Conservation (phyloP, 305 asterid species). For the Fraxinus floribunda region DNA sequence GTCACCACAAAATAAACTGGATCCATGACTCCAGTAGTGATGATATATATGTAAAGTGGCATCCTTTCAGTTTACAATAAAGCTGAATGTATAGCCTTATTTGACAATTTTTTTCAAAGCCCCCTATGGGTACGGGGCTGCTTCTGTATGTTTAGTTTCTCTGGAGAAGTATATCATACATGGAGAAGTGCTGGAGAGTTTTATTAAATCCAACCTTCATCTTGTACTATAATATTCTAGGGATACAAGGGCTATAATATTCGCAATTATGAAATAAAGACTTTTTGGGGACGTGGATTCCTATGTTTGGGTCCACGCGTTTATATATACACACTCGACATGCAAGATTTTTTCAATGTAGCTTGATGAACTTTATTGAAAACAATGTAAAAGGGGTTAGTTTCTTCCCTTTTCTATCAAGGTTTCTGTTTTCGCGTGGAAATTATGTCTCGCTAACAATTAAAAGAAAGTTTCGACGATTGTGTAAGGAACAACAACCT, state of each 20-base stretch:
- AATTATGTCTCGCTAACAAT: too few species aligned
- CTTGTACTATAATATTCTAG: neutral
- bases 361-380: too few species aligned
- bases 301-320: neutral
- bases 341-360: too few species aligned
- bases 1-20: constrained; percentile 33
- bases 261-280: neutral
- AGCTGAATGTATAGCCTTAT: too few species aligned
- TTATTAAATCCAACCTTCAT: neutral
- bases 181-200: neutral
- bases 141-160: neutral
- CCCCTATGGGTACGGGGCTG: too few species aligned
- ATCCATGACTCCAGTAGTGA: constrained; percentile 38
- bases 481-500: too few species aligned
- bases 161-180: neutral
- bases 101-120: too few species aligned
- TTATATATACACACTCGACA: too few species aligned
- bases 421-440: too few species aligned
- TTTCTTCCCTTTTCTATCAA: too few species aligned
- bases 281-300: neutral
- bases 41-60: neutral
- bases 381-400: too few species aligned
- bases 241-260: neutral
- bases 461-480: too few species aligned
- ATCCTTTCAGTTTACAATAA: neutral